Evolutionary conservation across 805 yeast genomes (phyloP).

Genomic region (Nakazawaea wyomingensis): DNA sequence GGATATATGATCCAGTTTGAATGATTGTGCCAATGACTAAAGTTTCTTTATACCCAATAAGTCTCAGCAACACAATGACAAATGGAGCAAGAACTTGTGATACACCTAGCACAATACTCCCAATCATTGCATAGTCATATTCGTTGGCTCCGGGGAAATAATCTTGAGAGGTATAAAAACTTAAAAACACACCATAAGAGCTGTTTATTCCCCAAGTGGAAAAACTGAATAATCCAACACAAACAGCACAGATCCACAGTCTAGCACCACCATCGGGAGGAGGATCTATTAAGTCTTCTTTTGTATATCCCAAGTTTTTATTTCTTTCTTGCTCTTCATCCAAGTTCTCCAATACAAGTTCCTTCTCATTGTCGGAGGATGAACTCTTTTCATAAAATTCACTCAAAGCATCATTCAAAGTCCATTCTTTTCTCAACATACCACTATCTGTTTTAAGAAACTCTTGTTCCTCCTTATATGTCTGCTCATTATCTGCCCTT

Average conservation of each 20-base stretch:
- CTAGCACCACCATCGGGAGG: conserved; percentile 57
- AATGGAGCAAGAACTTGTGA: conserved; percentile 23
- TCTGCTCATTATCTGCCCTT: conserved; percentile 20
- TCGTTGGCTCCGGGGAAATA: conserved; percentile 47
- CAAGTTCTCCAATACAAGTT: conserved; percentile 2
- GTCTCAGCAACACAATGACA: conserved; percentile 17
- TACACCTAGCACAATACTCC: conserved; percentile 42
- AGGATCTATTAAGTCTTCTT: conserved; percentile 15
- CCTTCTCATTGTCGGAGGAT: conserved; percentile 10
- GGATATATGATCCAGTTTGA: conserved; percentile 42
- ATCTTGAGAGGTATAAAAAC: conserved; percentile 43
- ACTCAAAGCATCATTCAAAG: conserved; percentile 21
- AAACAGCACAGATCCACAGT: conserved; percentile 52
- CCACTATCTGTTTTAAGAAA: conserved; percentile 16
- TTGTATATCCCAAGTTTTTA: conserved; percentile 9
- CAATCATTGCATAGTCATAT: conserved; percentile 54
- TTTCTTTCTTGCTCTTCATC: conserved; percentile 10
- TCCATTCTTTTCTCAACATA: conserved; percentile 18
- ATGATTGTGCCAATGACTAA: conserved; percentile 33
- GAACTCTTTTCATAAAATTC: conserved; percentile 14
- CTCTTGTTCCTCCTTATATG: conserved; percentile 13
- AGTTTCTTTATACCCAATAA: conserved; percentile 19
- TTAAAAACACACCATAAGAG: conserved; percentile 55
- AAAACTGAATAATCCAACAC: conserved; percentile 40
- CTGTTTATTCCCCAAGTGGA: conserved; percentile 64